Evolutionary conservation across 78 protist genomes (phyloP), one percentile per base, ranked within the genome.

Genomic region (slime mould (Dictyostelium discoideum)): DNA sequence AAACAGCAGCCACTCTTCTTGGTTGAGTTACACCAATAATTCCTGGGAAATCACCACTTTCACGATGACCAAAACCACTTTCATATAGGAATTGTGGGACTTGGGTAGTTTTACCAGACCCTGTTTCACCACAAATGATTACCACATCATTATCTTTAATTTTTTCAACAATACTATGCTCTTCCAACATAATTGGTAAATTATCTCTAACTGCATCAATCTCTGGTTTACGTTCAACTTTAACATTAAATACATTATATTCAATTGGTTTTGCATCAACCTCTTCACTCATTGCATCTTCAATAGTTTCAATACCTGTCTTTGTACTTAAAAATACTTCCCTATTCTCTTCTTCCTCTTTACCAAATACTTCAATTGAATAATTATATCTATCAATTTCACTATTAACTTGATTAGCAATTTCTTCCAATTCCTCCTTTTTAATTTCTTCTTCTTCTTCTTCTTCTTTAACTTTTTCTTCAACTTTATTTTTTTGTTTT

Each of bases 11-110:
- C 5, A 99, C 99, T 2, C 99, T 96, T 9, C 99, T 94, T 2
- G 99, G 99, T 94, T 99, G 98, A 6, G 99, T 99, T 24, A 98
- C 95, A n/a, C 98, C 99, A 46, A 99, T 97, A 81, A 93, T n/a
- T 1, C 99, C 99, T 3, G 95, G 93, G 22, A 29, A 46, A 46
- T 39, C 94, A 29, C 92, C 85, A 89, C 93, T 20, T 9, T 84
- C 96, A 18, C 57, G 39, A 87, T 85, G 82, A 7, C 85, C 92
- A 80, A 83, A 96, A 0, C 97, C 97, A 39, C 72, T 37, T 57
- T 96, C 97, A 60, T 73, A 92, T 0, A 96, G 65, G 39, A 92
- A 96, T 81, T 96, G 97, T 37, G 97, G 96, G 24, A 96, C 96
- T 63, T 96, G 97, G 0, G 97, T 96, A 1, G 97, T 96, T 72